Conservation (phyloP, 2,329 filamentous ascomycete species). For the Colletotrichum graminicola region DNA sequence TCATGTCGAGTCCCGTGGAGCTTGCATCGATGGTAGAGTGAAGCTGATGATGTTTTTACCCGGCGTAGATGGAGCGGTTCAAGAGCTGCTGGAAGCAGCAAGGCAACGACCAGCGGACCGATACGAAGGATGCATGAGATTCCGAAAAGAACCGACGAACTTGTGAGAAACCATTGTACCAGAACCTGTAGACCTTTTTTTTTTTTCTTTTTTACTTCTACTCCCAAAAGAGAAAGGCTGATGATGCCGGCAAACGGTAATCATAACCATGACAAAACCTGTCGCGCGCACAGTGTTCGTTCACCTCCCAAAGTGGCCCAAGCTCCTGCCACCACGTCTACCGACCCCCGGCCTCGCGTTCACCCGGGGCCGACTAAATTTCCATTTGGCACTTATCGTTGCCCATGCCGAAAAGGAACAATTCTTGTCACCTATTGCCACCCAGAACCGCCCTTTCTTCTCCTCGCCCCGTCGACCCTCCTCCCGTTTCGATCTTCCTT, state of each 20-base stretch:
- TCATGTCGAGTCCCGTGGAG: background rate
- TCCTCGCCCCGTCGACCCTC: background rate
- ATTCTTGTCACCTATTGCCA: background rate
- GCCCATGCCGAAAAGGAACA: background rate
- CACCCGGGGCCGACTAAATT: conserved; percentile 35
- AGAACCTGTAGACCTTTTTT: conserved; percentile 4
- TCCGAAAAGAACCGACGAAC: background rate
- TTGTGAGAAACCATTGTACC: background rate
- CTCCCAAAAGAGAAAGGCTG: background rate
- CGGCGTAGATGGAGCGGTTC: conserved; percentile 85
- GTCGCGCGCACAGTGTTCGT: conserved; percentile 20
- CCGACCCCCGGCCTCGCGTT: conserved; percentile 20
- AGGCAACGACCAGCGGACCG: conserved; percentile 86
- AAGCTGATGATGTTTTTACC: conserved; percentile 13
- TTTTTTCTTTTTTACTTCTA: background rate
- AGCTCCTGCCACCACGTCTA: conserved; percentile 22
- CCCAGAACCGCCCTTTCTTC: background rate
- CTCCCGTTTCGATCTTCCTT: too few relatives aligned
- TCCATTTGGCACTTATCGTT: conserved; percentile 11
- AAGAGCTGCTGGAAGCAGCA: conserved; percentile 91
- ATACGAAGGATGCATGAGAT: conserved; percentile 73
- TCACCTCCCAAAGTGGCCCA: conserved; percentile 20
- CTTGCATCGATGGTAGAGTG: background rate
- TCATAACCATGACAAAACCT: background rate
- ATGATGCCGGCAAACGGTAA: conserved; percentile 10